A percentile compares a stretch with the other conserved stretches of the same genome.
phyloP scores from a whole-genome alignment of 129 eudicot genomes.

The Pittosporum tobira region DNA sequence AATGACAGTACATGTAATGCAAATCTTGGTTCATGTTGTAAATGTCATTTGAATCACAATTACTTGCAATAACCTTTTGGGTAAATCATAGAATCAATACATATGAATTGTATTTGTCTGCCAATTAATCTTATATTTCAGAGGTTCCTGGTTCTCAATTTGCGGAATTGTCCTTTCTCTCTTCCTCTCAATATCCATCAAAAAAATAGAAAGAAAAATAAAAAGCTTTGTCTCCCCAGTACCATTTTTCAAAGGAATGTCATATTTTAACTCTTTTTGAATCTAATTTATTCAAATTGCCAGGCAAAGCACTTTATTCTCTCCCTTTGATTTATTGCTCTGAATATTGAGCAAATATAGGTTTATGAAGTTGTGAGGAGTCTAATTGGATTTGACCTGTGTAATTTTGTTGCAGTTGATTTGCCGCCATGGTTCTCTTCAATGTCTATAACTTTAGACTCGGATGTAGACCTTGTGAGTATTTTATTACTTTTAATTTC shows the following conservation, averaged over 20 bases:
- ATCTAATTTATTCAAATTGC: no score
- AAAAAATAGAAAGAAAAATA: no score
- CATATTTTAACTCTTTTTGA: not conserved
- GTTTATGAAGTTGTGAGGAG: not conserved
- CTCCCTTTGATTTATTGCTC: not conserved
- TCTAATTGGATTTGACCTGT: slow-evolving; percentile 3
- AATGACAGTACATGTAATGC: not conserved
- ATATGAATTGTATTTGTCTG: not conserved
- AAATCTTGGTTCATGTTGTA: not conserved
- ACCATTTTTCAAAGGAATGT: no score
- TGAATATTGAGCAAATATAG: not conserved
- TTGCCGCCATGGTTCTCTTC: slow-evolving; percentile 78
- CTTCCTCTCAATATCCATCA: no score
- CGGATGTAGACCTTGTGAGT: slow-evolving; percentile 79
- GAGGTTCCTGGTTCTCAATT: not conserved
- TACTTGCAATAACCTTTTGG: not conserved
- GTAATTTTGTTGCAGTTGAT: slow-evolving; percentile 60
- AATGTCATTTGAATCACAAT: not conserved
- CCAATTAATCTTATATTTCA: not conserved
- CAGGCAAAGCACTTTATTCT: not conserved
- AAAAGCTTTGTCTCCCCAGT: no score
- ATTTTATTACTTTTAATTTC: slow-evolving; percentile 7
- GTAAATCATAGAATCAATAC: not conserved
- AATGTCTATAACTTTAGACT: slow-evolving; percentile 53
- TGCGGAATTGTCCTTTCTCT: no score